A percentile compares a stretch with the other conserved stretches of the same genome.
These are phyloP conservation scores for Ophiognomonia clavigignenti-juglandacearum DNA, from an alignment of 2,329 filamentous ascomycete species.

Conservation along the genomic window DNA sequence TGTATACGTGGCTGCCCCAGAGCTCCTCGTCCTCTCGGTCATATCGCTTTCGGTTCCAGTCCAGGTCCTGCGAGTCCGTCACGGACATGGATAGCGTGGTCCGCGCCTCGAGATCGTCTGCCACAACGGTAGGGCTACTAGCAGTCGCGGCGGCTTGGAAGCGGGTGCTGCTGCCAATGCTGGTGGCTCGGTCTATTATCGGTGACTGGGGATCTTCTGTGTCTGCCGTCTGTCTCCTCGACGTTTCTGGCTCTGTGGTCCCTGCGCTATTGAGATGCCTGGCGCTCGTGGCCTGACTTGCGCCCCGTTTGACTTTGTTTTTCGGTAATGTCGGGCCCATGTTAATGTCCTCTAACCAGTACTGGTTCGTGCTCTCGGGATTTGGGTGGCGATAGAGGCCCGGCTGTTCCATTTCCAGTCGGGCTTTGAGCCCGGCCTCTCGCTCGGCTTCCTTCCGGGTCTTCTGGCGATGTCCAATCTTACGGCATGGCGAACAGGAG, in stretches of 20 bases:
- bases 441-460: constrained; percentile 65
- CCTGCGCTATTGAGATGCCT: constrained; percentile 55
- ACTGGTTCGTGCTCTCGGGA: constrained; percentile 81
- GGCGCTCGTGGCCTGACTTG: constrained; percentile 51
- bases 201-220: constrained; percentile 31
- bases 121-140: constrained; percentile 39
- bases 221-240: constrained; percentile 25
- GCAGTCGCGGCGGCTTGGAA: constrained; percentile 29
- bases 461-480: constrained; percentile 64
- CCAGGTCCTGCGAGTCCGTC: constrained; percentile 32
- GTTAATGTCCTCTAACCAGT: constrained; percentile 82
- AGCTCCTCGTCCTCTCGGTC: constrained; percentile 85
- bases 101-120: constrained; percentile 39
- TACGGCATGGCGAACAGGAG: constrained; percentile 73
- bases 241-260: constrained; percentile 34
- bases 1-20: constrained; percentile 60
- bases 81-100: constrained; percentile 33
- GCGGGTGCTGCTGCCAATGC: constrained; percentile 24
- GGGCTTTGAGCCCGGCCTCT: constrained; percentile 61
- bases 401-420: constrained; percentile 64
- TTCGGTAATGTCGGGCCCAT: constrained; percentile 73
- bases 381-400: constrained; percentile 72
- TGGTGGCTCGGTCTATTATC: constrained; percentile 23
- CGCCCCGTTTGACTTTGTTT: constrained; percentile 34
- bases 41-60: constrained; percentile 75